These are phyloP conservation scores for Mycena haematopus DNA, from an alignment of 768 basidiomycete species.

Conservation along the genomic window DNA sequence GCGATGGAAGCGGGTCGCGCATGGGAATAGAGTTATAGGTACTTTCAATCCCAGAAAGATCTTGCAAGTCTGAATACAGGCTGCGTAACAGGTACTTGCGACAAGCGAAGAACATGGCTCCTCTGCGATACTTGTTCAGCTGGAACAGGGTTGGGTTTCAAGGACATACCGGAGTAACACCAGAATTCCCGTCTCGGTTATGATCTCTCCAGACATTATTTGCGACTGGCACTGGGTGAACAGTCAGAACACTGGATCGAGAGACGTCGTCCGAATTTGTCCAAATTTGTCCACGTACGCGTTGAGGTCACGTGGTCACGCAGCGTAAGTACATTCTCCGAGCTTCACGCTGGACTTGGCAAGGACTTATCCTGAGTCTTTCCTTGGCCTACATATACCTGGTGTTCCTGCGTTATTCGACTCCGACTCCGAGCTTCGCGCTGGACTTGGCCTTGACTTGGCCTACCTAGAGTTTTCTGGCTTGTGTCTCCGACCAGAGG, in stretches of 20 bases:
- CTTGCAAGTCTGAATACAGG: conserved; percentile 65
- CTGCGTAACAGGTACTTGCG: conserved; percentile 62
- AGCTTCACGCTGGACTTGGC: too few species aligned
- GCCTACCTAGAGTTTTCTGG: too few species aligned
- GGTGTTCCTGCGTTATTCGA: too few species aligned
- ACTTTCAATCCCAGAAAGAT: conserved; percentile 41
- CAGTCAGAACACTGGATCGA: too few species aligned
- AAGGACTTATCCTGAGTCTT: too few species aligned
- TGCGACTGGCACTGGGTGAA: not conserved
- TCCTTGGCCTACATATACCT: too few species aligned
- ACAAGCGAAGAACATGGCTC: conserved; percentile 60
- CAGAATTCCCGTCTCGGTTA: not conserved
- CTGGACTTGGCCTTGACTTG: too few species aligned
- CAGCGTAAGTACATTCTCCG: too few species aligned
- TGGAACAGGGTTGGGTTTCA: not conserved
- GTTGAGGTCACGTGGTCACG: not conserved
- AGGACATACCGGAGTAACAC: not conserved
- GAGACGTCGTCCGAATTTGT: too few species aligned
- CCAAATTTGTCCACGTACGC: not conserved
- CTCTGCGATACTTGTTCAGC: conserved; percentile 39
- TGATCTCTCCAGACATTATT: not conserved
- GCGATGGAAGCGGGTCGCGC: conserved; percentile 33
- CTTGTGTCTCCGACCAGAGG: too few species aligned
- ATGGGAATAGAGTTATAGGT: conserved; percentile 19
- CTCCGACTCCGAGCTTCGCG: too few species aligned